Conservation (phyloP, 2,329 filamentous ascomycete genomes). For the Fusarium sp. region DNA sequence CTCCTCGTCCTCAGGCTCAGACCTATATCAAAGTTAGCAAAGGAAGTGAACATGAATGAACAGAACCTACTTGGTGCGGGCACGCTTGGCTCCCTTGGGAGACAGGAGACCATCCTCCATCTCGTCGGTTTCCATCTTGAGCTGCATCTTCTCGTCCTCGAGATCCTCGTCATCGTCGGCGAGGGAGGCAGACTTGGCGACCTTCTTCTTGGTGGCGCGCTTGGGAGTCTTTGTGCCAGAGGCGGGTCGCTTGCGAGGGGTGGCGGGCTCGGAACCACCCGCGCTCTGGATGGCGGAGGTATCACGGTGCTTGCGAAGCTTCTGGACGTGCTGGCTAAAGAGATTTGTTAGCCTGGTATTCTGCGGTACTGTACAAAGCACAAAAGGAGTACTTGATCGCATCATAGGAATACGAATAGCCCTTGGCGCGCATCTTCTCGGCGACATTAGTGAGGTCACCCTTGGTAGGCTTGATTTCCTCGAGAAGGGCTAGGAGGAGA, state of each 20-base stretch:
- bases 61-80: slow-evolving; percentile 36
- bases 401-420: slow-evolving; percentile 53
- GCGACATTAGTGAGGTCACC: slow-evolving; percentile 49
- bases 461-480: slow-evolving; percentile 50
- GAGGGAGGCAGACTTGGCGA: slow-evolving; percentile 17
- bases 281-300: slow-evolving; percentile 37
- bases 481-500: slow-evolving; percentile 52
- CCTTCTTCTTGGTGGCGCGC: slow-evolving; percentile 46
- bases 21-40: slow-evolving; percentile 25
- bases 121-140: slow-evolving; percentile 43
- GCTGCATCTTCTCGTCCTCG: slow-evolving; percentile 39
- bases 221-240: slow-evolving; percentile 40
- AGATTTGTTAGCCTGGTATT: slow-evolving; percentile 25
- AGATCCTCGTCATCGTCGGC: slow-evolving; percentile 41
- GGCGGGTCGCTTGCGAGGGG: slow-evolving; percentile 41
- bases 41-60: too few species aligned
- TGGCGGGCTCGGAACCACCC: slow-evolving; percentile 22
- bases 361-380: not conserved
- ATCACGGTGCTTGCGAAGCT: slow-evolving; percentile 54
- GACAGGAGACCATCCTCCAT: slow-evolving; percentile 6
- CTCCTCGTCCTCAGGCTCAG: slow-evolving; percentile 24
- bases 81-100: slow-evolving; percentile 41
- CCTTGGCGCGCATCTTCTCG: slow-evolving; percentile 47
- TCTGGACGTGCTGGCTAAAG: slow-evolving; percentile 59
- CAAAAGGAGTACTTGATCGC: slow-evolving; percentile 53